phyloP scores from a whole-genome alignment of 345 rosid genomes.

The Salix brachista region DNA sequence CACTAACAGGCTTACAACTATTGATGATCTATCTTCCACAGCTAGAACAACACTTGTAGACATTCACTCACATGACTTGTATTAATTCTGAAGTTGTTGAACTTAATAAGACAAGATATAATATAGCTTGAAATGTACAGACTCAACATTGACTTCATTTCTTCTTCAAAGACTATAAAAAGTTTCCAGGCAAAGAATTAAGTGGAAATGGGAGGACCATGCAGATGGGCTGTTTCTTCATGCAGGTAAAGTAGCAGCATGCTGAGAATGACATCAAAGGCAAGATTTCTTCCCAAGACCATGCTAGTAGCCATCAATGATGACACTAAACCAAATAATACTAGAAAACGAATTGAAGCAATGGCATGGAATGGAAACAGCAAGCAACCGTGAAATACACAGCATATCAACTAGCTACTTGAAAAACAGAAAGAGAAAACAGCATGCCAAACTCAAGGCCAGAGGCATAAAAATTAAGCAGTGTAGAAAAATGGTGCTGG shows the following conservation, averaged over 20 bases:
- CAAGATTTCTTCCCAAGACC: neutral
- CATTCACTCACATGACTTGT: neutral
- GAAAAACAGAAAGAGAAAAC: neutral
- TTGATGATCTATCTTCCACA: neutral
- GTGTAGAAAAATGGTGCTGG: neutral
- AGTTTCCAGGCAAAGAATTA: neutral
- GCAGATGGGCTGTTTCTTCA: neutral
- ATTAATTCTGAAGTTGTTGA: neutral
- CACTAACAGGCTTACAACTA: neutral
- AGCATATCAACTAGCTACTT: neutral
- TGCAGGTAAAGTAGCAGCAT: neutral
- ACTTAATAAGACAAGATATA: neutral
- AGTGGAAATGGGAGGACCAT: neutral
- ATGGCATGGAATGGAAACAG: neutral
- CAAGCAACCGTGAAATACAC: neutral
- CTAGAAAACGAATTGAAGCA: neutral
- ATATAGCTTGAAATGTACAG: neutral
- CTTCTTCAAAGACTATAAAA: neutral
- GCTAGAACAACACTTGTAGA: neutral
- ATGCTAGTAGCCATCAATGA: neutral
- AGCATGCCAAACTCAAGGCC: neutral
- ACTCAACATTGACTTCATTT: neutral
- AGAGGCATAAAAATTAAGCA: neutral
- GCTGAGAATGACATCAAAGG: neutral
- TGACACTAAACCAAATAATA: neutral